Conservation (phyloP, 768 basidiomycete species). For the Auricularia sp. region DNA sequence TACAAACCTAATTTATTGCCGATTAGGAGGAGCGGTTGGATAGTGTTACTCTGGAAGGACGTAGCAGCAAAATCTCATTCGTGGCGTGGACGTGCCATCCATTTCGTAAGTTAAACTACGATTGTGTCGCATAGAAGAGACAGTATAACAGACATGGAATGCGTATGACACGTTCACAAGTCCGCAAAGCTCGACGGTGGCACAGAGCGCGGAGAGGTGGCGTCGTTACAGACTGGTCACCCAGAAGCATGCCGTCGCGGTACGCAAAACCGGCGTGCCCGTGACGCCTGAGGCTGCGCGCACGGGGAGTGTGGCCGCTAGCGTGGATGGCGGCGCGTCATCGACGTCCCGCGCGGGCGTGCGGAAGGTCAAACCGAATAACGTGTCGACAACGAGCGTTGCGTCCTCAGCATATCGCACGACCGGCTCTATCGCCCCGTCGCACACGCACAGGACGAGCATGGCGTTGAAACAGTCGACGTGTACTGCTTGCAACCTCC, state of each 20-base stretch:
- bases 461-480: constrained; percentile 19
- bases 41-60: too few relatives aligned
- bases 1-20: too few relatives aligned
- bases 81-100: too few relatives aligned
- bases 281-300: not conserved
- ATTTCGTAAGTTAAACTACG: too few relatives aligned
- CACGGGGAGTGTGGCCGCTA: not conserved
- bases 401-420: constrained; percentile 37
- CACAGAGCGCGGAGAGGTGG: not conserved
- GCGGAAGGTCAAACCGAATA: constrained; percentile 11
- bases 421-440: constrained; percentile 15
- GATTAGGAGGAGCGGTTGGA: too few relatives aligned
- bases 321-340: not conserved
- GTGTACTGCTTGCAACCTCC: constrained; percentile 17
- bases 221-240: not conserved
- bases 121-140: too few relatives aligned
- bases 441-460: constrained; percentile 22
- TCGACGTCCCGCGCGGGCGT: not conserved
- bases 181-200: not conserved
- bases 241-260: constrained; percentile 12
- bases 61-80: too few relatives aligned
- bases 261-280: not conserved
- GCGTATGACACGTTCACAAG: too few relatives aligned
- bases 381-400: constrained; percentile 23
- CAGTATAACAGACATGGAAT: too few relatives aligned